Evolutionary conservation across 306 rosid species (phyloP).

Genomic region (Begonia masoniana): DNA sequence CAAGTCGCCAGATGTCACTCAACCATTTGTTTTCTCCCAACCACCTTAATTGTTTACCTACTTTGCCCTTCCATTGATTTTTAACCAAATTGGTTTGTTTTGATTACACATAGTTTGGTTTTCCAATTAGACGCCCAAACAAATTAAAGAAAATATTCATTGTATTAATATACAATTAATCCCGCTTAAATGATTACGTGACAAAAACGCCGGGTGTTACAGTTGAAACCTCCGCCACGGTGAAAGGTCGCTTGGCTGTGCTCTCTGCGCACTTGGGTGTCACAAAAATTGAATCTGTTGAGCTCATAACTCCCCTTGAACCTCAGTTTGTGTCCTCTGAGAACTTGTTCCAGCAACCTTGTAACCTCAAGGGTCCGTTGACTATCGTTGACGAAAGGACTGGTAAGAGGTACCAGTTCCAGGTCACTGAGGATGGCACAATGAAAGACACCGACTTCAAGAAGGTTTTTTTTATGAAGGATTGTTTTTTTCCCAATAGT

Average conservation of each 20-base stretch:
- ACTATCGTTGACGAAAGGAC: constrained; percentile 65
- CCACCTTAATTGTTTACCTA: no score
- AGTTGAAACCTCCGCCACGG: constrained; percentile 25
- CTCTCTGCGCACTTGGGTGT: constrained; percentile 51
- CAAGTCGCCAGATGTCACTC: no score
- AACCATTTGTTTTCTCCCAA: no score
- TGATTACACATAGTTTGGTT: no score
- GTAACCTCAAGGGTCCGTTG: constrained; percentile 37
- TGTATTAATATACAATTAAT: no score
- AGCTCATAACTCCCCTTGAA: constrained; percentile 19
- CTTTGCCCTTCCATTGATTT: no score
- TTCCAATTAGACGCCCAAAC: no score
- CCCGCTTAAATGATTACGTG: no score
- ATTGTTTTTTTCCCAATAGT: not conserved
- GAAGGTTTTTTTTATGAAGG: constrained; percentile 28
- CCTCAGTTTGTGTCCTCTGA: constrained; percentile 34
- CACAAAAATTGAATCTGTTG: constrained; percentile 16
- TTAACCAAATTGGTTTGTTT: no score
- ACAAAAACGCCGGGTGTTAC: no score
- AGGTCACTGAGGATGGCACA: constrained; percentile 57
- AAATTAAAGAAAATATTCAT: no score
- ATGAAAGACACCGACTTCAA: constrained; percentile 62
- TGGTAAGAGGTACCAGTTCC: constrained; percentile 43
- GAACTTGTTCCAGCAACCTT: constrained; percentile 20
- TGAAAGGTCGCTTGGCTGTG: constrained; percentile 63